Conservation (phyloP, 1,139 yeast species). For the Saccharomyces hybrid region DNA sequence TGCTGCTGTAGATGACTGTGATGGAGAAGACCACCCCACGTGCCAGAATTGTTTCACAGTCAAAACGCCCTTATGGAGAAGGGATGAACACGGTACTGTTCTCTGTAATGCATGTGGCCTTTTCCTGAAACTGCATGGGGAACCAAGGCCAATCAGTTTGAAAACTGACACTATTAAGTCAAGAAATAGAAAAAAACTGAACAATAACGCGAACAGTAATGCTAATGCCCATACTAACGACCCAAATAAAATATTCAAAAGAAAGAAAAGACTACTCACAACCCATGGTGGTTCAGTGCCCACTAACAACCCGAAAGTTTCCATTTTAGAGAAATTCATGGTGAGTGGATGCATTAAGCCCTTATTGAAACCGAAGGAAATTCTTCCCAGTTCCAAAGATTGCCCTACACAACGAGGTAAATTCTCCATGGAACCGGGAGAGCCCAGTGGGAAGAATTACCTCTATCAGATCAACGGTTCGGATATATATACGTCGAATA, state of each 20-base stretch:
- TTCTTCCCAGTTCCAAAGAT: background rate
- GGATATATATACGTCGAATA: background rate
- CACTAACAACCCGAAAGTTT: background rate
- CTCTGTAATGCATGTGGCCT: conserved; percentile 92
- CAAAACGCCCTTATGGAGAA: conserved; percentile 88
- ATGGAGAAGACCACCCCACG: conserved; percentile 25
- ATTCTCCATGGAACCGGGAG: background rate
- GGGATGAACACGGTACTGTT: conserved; percentile 87
- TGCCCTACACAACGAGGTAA: background rate
- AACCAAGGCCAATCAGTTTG: conserved; percentile 79
- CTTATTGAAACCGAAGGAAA: background rate
- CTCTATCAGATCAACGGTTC: background rate
- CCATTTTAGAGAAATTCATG: background rate
- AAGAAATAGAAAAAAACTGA: conserved; percentile 50
- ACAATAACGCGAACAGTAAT: conserved; percentile 1
- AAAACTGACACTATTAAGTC: conserved; percentile 86
- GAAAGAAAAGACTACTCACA: background rate
- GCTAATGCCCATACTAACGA: conserved; percentile 27
- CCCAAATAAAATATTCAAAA: background rate
- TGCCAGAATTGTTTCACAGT: conserved; percentile 86
- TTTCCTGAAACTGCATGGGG: conserved; percentile 78
- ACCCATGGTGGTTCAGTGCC: background rate
- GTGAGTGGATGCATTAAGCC: background rate
- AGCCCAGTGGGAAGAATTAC: background rate
- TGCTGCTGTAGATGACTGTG: background rate